Evolutionary conservation across 495 filamentous ascomycete genomes (phyloP).

Genomic region (Polyplosphaeria fusca): DNA sequence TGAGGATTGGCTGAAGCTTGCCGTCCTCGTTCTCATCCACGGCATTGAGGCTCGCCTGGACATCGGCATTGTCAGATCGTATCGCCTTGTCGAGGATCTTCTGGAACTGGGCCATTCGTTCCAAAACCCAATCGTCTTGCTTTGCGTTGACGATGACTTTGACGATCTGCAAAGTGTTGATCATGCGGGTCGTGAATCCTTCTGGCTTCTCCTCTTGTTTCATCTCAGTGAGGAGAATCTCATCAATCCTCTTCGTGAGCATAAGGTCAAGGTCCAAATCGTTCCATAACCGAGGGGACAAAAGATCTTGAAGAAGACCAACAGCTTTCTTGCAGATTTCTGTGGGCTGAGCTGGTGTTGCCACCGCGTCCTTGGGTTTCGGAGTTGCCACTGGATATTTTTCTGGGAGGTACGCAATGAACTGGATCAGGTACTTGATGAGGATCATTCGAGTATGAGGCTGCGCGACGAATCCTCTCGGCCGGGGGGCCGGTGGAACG

Average conservation of each 20-base stretch:
- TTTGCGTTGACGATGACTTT: constrained; percentile 83
- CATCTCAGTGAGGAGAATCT: constrained; percentile 58
- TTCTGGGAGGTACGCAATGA: constrained; percentile 85
- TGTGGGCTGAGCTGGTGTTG: constrained; percentile 53
- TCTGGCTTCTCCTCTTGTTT: constrained; percentile 55
- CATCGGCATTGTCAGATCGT: constrained; percentile 79
- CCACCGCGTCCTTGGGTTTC: constrained; percentile 53
- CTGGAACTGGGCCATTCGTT: constrained; percentile 71
- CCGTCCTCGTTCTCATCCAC: constrained; percentile 64
- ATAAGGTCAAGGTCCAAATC: constrained; percentile 82
- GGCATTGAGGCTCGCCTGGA: constrained; percentile 85
- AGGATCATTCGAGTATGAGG: constrained; percentile 65
- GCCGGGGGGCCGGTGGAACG: constrained; percentile 35
- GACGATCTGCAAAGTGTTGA: constrained; percentile 89
- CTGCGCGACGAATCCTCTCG: constrained; percentile 36
- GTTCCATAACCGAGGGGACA: constrained; percentile 86
- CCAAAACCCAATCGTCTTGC: constrained; percentile 81
- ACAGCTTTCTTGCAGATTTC: constrained; percentile 86
- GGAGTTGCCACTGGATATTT: constrained; percentile 71
- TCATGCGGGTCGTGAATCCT: constrained; percentile 67
- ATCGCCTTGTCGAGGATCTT: constrained; percentile 87
- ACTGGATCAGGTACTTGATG: constrained; percentile 89
- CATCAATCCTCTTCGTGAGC: constrained; percentile 84
- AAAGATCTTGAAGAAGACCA: constrained; percentile 74
- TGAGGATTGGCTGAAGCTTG: constrained; percentile 65